Evolutionary conservation across 495 filamentous ascomycete species (phyloP), one percentile per base, ranked within the genome.

Genomic region (Aspergillus heteromorphus): DNA sequence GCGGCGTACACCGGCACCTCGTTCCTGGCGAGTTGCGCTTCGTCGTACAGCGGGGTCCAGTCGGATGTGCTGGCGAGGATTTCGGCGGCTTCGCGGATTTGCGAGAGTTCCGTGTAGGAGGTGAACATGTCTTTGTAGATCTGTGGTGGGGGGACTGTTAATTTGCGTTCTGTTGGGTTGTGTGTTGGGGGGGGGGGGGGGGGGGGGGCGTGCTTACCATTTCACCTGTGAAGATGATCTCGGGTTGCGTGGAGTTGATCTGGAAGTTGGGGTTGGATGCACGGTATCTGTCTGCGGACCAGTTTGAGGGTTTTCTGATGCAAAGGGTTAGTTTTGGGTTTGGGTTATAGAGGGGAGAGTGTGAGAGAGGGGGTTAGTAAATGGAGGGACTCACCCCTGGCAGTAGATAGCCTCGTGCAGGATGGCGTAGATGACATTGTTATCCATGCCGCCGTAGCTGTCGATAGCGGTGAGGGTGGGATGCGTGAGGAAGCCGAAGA

Each of bases 401-500:
- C 86, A 91, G 72, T 97, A 97, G 53, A 87, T 81, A 4, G 87
- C 73, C 66, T 97, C 93, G 55, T 97, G 92, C 1, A 95, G 71
- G 25, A 96, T 70, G 18, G 90, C 85, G 64, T 97, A 97, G 53
- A 97, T 81, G 34, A 91, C 78, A 51, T 83, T 79, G 13, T 79
- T 79, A 59, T 97, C 91, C 61, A 89, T 89, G 2, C 77, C 73
- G 8, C 83, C 77, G 27, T 77, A 73, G 6, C 72, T 57, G 61
- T 95, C 90, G 45, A 97, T 75, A 0, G 74, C 70, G 13, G 78
- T 70, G 2, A 95, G 74, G 1, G 88, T 86, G 0, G 80, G 82
- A n/a, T 81, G 74, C 0, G 88, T 92, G 47, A 97, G 73, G 51
- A 79, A 81, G 41, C 83, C 84, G 47, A 92, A 88, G 16, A 83